Evolutionary conservation across 495 filamentous ascomycete genomes (phyloP).

Genomic region (Cudoniella acicularis): DNA sequence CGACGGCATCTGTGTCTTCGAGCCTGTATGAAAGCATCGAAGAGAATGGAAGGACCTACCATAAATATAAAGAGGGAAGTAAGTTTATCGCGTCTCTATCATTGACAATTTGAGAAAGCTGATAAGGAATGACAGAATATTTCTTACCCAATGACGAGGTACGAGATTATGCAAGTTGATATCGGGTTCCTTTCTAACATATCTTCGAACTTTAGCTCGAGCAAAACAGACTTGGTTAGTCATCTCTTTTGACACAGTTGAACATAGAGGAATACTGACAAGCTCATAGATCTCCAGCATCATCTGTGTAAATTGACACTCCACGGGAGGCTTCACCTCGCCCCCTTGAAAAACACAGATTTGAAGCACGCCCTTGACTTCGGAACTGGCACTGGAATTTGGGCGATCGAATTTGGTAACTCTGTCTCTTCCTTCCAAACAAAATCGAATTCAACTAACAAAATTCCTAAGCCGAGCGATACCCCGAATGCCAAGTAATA

Average conservation of each 20-base stretch:
- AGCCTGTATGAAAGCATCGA: not conserved
- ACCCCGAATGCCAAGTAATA: slow-evolving; percentile 52
- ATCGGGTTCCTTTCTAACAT: not conserved
- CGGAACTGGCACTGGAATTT: slow-evolving; percentile 47
- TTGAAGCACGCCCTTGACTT: slow-evolving; percentile 36
- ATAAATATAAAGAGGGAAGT: slow-evolving; percentile 41
- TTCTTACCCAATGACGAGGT: slow-evolving; percentile 1
- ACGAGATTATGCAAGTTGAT: not conserved
- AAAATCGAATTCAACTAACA: not conserved
- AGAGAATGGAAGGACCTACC: slow-evolving; percentile 49
- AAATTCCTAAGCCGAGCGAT: slow-evolving; percentile 34
- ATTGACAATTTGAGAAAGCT: not conserved
- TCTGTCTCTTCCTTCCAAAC: not conserved
- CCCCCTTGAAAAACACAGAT: slow-evolving; percentile 16
- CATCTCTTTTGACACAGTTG: no score
- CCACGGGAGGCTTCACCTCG: slow-evolving; percentile 41
- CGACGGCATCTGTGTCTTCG: not conserved
- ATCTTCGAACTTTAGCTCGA: not conserved
- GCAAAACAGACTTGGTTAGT: not conserved
- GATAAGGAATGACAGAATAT: not conserved
- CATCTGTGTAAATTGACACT: slow-evolving; percentile 47
- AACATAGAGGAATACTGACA: not conserved
- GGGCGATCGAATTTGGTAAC: slow-evolving; percentile 43
- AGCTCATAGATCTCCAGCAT: slow-evolving; percentile 33
- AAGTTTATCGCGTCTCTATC: not conserved